A percentile compares a stretch with the other conserved stretches of the same genome.
Evolutionary conservation across 192 early-diverging fungal species (phyloP).

Genomic region (Gonapodya sp.): DNA sequence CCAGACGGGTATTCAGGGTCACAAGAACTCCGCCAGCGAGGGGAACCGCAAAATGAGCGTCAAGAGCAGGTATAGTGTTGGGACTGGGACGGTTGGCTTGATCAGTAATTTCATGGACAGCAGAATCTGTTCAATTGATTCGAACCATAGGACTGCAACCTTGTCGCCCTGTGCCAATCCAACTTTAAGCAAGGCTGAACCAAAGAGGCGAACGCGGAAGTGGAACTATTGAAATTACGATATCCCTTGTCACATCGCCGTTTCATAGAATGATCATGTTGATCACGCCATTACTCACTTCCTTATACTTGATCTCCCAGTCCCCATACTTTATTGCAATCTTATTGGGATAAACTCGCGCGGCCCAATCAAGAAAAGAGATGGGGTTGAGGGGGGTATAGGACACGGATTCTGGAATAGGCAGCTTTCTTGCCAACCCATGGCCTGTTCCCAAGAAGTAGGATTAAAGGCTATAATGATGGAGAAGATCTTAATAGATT

Average conservation of each 20-base stretch:
- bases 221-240: constrained; percentile 27
- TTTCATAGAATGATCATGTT: too few species aligned
- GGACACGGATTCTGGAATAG: background rate
- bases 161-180: constrained; percentile 30
- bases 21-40: constrained; percentile 41
- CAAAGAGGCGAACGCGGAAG: constrained; percentile 30
- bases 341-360: constrained; percentile 34
- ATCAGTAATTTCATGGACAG: background rate
- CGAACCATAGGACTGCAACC: constrained; percentile 32
- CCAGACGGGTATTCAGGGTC: constrained; percentile 46
- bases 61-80: constrained; percentile 44
- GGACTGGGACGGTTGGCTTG: constrained; percentile 14
- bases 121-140: background rate
- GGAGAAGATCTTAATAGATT: background rate
- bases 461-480: background rate
- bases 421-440: background rate
- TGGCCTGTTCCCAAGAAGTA: background rate
- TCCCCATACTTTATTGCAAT: constrained; percentile 24
- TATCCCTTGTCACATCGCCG: too few species aligned
- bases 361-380: constrained; percentile 38
- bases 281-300: background rate
- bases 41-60: constrained; percentile 54
- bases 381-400: constrained; percentile 39
- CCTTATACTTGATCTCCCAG: background rate
- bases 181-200: constrained; percentile 26